Evolutionary conservation across 257 asterid genomes (phyloP), one percentile per base, ranked within the genome.

Genomic region (Paraleonurus japonicus): DNA sequence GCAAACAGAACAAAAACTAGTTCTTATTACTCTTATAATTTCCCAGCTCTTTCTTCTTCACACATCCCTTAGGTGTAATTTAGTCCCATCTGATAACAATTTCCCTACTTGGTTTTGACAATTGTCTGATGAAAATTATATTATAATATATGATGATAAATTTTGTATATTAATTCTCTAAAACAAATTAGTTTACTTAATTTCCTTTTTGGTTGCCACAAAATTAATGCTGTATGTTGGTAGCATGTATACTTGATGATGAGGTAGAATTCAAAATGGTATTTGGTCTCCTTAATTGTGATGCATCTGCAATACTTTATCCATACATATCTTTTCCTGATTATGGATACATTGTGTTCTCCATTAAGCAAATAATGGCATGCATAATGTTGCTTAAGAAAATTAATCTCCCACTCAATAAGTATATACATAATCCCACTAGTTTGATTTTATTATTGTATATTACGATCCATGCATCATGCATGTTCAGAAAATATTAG

Each of bases 391-490:
- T 75, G 65, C 59, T 57, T 43, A 55, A 39, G 50, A 26, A 57
- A 69, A 27, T 37, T 58, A 32, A 66, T 61, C 69, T 57, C 58
- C 68, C 57, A 57, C 32, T 54, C 17, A 27, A 20, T 3, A 20
- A 61, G 57, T 24, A 60, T n/a, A n/a, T n/a, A n/a, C n/a, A 60
- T 43, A 32, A 58, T 32, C 59, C 76, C 77, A 69, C 67, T 17
- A 67, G 55, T 70, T 66, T 5, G 2, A 43, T 68, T 58, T 48
- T 65, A 35, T 75, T 71, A 41, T 15, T 41, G 60, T 41, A 43
- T 43, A 60, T 71, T 65, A 64, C 74, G 33, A 32, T 59, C 58
- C 61, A 65, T 71, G 70, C 73, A 32, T 17, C 71, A 68, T 64
- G 47, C 51, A 43, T 43, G 69, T 50, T 55, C 20, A 74, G 12